Conservation (phyloP, 768 basidiomycete genomes). For the Tylopilus intermedius region DNA sequence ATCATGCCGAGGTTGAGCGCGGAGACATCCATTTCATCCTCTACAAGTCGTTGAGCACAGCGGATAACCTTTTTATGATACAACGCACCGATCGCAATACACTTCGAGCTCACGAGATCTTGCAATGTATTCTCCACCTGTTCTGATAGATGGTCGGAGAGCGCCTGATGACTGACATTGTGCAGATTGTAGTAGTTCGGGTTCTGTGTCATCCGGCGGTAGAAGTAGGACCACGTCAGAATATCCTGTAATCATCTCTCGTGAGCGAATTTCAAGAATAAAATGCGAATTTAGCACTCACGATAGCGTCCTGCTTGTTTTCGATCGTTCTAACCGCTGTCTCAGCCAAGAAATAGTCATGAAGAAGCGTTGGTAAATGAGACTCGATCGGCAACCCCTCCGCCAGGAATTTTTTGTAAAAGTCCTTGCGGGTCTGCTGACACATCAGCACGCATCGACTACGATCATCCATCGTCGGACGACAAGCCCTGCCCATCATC, state of each 20-base stretch:
- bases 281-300: slow-evolving; percentile 24
- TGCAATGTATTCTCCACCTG: slow-evolving; percentile 89
- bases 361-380: slow-evolving; percentile 81
- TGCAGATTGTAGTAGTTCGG: slow-evolving; percentile 93
- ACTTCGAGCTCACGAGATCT: slow-evolving; percentile 92
- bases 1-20: slow-evolving; percentile 98
- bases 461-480: slow-evolving; percentile 80
- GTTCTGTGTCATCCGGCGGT: slow-evolving; percentile 95
- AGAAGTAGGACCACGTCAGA: slow-evolving; percentile 98
- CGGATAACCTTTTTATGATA: neutral
- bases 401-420: slow-evolving; percentile 96
- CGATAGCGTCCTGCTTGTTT: slow-evolving; percentile 98
- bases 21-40: slow-evolving; percentile 90
- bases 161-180: slow-evolving; percentile 91
- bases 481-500: slow-evolving; percentile 99
- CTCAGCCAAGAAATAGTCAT: slow-evolving; percentile 97
- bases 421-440: slow-evolving; percentile 96
- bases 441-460: slow-evolving; percentile 96
- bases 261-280: neutral
- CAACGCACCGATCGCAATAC: slow-evolving; percentile 75
- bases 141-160: slow-evolving; percentile 94
- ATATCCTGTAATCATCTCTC: slow-evolving; percentile 59
- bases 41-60: slow-evolving; percentile 23
- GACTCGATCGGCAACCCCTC: slow-evolving; percentile 98
- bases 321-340: slow-evolving; percentile 98